Base-by-base conservation (phyloP, 768 basidiomycete species). In the Leccinum pellstonianum region DNA sequence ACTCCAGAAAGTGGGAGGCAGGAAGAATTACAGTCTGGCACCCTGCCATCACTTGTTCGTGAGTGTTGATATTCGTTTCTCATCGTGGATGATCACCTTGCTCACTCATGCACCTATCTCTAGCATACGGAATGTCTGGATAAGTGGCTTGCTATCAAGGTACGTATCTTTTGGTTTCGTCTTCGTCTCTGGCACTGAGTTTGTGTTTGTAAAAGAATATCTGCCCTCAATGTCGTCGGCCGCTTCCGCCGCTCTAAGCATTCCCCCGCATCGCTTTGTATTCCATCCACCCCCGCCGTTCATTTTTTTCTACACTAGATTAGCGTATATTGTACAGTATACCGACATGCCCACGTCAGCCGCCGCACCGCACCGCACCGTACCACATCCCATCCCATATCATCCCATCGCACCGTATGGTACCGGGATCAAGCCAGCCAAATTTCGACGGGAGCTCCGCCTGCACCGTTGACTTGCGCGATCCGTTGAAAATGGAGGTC, bases 21-120 rank as follows among this genome's bases (percentile, higher is more conserved):
- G 86, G 64, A 86, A 87, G 71, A 81, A 76, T 56, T 95, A 95
- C 64, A 93, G 93, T 68, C 75, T 94, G 61, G 92, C 93, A 2
- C 93, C 93, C 1, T 95, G 93, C 75, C 85, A 88, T 67, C 93
- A 95, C 79, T 67, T 95, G 64, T 95, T 95, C 73, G 90, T 91
- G 65, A 76, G 90, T 64, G 46, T 8, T 56, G 41, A 43, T 43
- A 43, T 19, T 11, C 19, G 5, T 37, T 4, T 27, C n/a, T 33
- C 41, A 5, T 43, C 9, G 9, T 2, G 4, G 15, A 19, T 37
- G 15, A 33, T 11, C 31, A 5, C 9, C 4, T 9, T 38, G 47
- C 19, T 52, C 19, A 53, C 9, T 15, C 19, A 5, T 41, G 37
- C 9, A 41, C 9, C 9, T 38, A 14, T 27, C 19, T 54, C 17